phyloP scores from a whole-genome alignment of 83 land plant species.

The Diphasiastrum complanatum region DNA sequence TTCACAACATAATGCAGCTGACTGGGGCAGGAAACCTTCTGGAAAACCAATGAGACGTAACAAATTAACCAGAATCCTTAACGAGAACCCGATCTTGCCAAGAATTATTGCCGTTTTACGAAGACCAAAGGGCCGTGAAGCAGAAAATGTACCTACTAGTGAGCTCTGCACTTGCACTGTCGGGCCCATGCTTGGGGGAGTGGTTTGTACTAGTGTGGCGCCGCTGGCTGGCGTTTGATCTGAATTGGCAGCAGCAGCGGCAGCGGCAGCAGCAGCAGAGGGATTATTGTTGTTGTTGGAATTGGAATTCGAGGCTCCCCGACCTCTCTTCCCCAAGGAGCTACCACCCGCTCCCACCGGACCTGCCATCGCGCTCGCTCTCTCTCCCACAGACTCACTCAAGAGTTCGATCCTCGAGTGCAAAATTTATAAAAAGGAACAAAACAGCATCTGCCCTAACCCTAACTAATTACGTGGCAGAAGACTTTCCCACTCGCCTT shows the following conservation, averaged over 20 bases:
- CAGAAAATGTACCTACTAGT: constrained; percentile 42
- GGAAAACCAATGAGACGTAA: no score
- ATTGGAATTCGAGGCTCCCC: constrained; percentile 14
- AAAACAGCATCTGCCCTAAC: no score
- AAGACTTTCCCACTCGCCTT: no score
- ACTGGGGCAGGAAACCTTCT: no score
- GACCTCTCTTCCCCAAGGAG: constrained; percentile 43
- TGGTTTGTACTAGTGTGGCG: not conserved
- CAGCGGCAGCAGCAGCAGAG: constrained; percentile 34
- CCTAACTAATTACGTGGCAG: no score
- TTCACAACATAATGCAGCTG: no score
- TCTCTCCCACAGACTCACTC: not conserved
- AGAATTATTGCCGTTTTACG: not conserved
- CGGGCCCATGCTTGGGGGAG: constrained; percentile 34
- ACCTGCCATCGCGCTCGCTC: constrained; percentile 34
- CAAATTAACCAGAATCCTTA: no score
- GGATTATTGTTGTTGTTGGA: not conserved
- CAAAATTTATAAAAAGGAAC: no score
- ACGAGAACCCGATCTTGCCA: not conserved
- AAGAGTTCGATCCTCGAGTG: no score
- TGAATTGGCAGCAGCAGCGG: not conserved
- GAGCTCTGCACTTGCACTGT: constrained; percentile 51
- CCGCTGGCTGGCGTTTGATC: not conserved
- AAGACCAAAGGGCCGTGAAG: not conserved
- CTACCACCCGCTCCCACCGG: constrained; percentile 35